Base-by-base conservation (phyloP, 495 filamentous ascomycete genomes). In the Penicillium paxilli region DNA sequence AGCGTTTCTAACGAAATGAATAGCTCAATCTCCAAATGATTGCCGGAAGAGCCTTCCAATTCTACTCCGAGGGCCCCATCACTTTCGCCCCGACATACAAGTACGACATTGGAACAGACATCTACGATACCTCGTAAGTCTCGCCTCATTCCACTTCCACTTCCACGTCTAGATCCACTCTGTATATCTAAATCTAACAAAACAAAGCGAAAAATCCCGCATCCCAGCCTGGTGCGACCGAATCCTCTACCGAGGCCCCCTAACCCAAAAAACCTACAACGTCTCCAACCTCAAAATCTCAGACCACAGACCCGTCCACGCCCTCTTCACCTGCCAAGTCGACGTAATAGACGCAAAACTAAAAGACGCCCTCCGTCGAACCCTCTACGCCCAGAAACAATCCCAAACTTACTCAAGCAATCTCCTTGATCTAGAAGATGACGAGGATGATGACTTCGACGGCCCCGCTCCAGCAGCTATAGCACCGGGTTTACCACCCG, bases 171-270 rank as follows among this genome's bases (percentile, higher is more conserved):
- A 49, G n/a, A n/a, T n/a, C n/a, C n/a, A n/a, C n/a, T n/a, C n/a
- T n/a, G n/a, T n/a, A n/a, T n/a, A n/a, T n/a, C n/a, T n/a, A n/a
- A n/a, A n/a, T n/a, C n/a, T n/a, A n/a, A n/a, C n/a, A n/a, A n/a
- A n/a, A n/a, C n/a, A n/a, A n/a, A 92, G 88, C 17, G 94, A 99
- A 58, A 99, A 98, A 73, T 81, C 83, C 24, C 86, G 94, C 24
- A 97, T 98, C 54, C 94, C 94, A 22, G 94, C 94, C 3, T 99
- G 94, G 94, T 96, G 91, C 63, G 94, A 99, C 70, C 88, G 94
- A 30, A 83, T 99, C 12, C 72, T 99, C 11, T 84, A 89, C 51
- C 94, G 89, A 79, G 95, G 95, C 21, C 77, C 79, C 35, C n/a
- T n/a, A 91, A 87, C 55, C 6, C 95, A 98, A 68, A 79, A 86